Conservation (phyloP, 495 filamentous ascomycete species). For the Niebla homalea region DNA sequence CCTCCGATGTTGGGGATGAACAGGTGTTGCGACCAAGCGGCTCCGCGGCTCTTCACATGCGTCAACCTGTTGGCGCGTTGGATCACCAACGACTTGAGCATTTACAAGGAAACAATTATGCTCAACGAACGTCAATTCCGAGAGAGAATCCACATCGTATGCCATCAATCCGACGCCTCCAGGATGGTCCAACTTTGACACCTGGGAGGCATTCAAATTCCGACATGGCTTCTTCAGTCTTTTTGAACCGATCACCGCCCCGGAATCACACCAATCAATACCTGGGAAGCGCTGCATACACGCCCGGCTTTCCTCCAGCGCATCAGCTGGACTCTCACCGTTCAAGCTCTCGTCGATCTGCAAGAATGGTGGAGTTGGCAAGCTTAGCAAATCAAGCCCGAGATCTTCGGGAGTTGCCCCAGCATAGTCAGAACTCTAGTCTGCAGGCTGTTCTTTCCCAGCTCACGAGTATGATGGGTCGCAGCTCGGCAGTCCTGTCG, state of each 20-base stretch:
- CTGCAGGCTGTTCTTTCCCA: background rate
- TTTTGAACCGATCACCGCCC: constrained; percentile 12
- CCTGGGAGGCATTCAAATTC: background rate
- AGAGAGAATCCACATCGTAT: no score
- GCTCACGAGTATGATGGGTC: constrained; percentile 9
- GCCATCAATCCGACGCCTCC: no score
- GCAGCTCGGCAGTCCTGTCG: constrained; percentile 1
- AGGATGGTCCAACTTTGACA: no score
- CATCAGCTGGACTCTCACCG: constrained; percentile 18
- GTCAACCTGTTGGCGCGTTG: no score
- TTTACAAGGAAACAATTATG: no score
- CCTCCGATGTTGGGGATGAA: constrained; percentile 18
- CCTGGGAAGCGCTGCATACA: constrained; percentile 21
- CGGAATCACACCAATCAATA: no score
- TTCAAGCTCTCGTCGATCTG: background rate
- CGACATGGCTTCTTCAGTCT: constrained; percentile 5
- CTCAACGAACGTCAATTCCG: no score
- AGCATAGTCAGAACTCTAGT: background rate
- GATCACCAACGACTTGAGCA: no score
- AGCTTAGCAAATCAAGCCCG: background rate
- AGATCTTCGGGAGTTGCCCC: background rate
- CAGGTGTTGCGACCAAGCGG: constrained; percentile 14
- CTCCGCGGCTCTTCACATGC: no score
- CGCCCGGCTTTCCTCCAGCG: constrained; percentile 36
- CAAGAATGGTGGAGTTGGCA: background rate